These are phyloP conservation scores for Psophocarpus tetragonolobus DNA, from an alignment of 306 rosid genomes.

Conservation along the genomic window DNA sequence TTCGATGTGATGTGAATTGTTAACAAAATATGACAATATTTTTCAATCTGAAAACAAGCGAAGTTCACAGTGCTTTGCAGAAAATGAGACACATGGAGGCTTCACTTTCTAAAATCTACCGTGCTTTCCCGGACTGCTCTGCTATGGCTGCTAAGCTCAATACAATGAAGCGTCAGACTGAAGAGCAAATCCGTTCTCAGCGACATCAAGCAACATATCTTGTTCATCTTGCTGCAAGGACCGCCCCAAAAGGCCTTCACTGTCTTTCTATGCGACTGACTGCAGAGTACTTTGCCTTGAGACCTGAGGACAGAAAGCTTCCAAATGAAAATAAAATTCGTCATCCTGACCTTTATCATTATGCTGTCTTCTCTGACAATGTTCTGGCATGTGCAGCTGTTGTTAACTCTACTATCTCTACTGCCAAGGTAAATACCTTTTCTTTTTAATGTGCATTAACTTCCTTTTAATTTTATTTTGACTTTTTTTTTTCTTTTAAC, in stretches of 20 bases:
- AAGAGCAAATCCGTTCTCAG: conserved; percentile 36
- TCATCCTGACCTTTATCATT: conserved; percentile 36
- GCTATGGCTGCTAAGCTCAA: conserved; percentile 31
- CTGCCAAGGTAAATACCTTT: conserved; percentile 30
- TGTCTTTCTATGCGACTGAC: conserved; percentile 41
- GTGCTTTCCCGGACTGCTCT: conserved; percentile 35
- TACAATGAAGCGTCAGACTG: conserved; percentile 29
- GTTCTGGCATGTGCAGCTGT: conserved; percentile 40
- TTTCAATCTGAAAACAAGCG: conserved; percentile 33
- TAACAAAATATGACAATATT: neutral
- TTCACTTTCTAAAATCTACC: conserved; percentile 23
- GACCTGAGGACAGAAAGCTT: conserved; percentile 36
- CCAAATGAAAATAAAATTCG: conserved; percentile 31
- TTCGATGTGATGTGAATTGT: neutral
- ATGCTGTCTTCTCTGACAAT: conserved; percentile 39
- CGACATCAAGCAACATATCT: conserved; percentile 36
- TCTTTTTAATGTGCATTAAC: neutral
- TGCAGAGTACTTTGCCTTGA: conserved; percentile 35
- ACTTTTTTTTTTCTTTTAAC: neutral
- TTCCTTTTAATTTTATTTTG: no score
- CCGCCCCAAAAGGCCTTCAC: conserved; percentile 36
- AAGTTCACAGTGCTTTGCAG: conserved; percentile 39
- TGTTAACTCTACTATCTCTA: conserved; percentile 34
- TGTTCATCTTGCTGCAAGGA: conserved; percentile 35
- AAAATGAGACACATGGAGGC: conserved; percentile 37